Base-by-base conservation (phyloP, 805 yeast genomes). In the Metschnikowia vanudenii region DNA sequence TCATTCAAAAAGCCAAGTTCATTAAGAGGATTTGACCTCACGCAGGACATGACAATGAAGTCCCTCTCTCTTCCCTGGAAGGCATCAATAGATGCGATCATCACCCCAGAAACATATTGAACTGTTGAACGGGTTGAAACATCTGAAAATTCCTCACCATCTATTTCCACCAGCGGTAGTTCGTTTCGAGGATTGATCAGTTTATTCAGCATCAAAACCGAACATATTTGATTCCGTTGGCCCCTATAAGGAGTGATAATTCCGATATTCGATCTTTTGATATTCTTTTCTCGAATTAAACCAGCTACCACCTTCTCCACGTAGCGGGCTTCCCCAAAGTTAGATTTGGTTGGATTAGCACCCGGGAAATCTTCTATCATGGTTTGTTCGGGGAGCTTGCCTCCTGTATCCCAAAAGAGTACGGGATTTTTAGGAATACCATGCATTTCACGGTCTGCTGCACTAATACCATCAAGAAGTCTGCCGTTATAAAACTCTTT, bases 371-470 rank as follows among this genome's bases (percentile, higher is more conserved):
- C n/a, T n/a, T n/a, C n/a, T n/a, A n/a, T n/a, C n/a, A n/a, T 40
- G 9, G 20, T 14, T 5, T 20, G 6, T 17, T 45, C 43, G 6
- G 2, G 36, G 12, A 16, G 24, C 54, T 84, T 81, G 32, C 97
- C 96, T 59, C 81, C 80, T 53, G 84, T 84, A 1, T 88, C 84
- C 96, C 96, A 90, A 58, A 91, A 88, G 91, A 91, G 84, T 95
- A 88, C 88, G 16, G 97, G 97, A 4, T 74, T 75, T 37, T 80
- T 83, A 20, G 74, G 72, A 24, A 86, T 82, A 1, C 96, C 96
- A 96, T 96, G 53, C 13, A 82, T 61, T 13, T 75, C 67, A 50
- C 97, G 76, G 51, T 88, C 84, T 41, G 81, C 85, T 17, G 79
- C 74, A 2, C 92, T 84, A 13, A 91, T 95, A 52, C 97, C 97